phyloP scores from a whole-genome alignment of 805 yeast species.

The Debaryomyces maramus region DNA sequence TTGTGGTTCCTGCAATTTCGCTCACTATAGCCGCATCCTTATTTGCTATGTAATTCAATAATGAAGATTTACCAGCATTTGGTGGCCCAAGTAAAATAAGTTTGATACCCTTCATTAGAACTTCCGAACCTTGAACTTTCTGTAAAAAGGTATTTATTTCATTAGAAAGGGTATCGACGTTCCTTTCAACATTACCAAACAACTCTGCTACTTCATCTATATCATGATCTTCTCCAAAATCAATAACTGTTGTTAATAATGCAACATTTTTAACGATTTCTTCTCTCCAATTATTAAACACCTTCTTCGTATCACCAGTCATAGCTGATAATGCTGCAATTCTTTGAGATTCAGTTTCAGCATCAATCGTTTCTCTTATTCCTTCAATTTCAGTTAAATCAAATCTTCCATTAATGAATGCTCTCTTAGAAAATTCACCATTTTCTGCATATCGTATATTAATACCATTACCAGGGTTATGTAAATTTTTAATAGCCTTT shows the following conservation, averaged over 20 bases:
- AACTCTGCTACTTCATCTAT: conserved; percentile 61
- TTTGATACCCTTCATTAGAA: conserved; percentile 71
- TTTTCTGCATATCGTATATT: conserved; percentile 79
- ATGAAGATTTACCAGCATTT: conserved; percentile 92
- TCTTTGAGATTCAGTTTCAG: conserved; percentile 91
- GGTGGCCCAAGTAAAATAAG: conserved; percentile 85
- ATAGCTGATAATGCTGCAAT: conserved; percentile 71
- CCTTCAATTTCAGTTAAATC: conserved; percentile 93
- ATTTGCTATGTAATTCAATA: conserved; percentile 72
- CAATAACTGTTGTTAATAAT: conserved; percentile 81
- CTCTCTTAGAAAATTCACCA: conserved; percentile 89
- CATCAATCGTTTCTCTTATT: conserved; percentile 81
- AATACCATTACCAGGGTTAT: conserved; percentile 40
- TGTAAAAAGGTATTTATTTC: conserved; percentile 48
- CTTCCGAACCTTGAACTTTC: conserved; percentile 56
- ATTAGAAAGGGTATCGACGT: conserved; percentile 39
- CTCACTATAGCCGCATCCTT: conserved; percentile 90
- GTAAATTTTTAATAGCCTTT: conserved; percentile 55
- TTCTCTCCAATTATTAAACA: conserved; percentile 67
- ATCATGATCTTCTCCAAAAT: conserved; percentile 93
- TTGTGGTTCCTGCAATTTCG: conserved; percentile 87
- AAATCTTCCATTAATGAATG: conserved; percentile 77
- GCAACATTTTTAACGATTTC: conserved; percentile 67
- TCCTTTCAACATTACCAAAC: conserved; percentile 48
- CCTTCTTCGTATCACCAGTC: conserved; percentile 59